Percentiles rank a stretch among this genome's conserved stretches.
phyloP scores from a whole-genome alignment of 768 basidiomycete species.

The Suillus decipiens region DNA sequence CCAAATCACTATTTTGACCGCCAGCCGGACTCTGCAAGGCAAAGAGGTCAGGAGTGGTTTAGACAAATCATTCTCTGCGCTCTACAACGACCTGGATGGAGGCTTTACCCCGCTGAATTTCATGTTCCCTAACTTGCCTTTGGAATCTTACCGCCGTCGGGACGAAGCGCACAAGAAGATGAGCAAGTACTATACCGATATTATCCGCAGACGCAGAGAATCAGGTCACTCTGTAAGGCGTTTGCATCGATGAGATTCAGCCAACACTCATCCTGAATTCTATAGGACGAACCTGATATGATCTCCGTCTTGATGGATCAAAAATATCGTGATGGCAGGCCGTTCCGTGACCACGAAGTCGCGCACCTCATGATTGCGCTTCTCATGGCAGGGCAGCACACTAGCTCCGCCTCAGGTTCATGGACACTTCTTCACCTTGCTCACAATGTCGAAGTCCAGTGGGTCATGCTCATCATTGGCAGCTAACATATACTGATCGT shows the following conservation, averaged over 20 bases:
- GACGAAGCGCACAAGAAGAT: conserved; percentile 92
- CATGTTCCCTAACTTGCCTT: conserved; percentile 89
- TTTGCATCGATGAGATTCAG: not conserved
- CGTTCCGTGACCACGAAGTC: conserved; percentile 85
- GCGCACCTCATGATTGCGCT: conserved; percentile 99
- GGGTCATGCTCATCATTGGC: conserved; percentile 30
- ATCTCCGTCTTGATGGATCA: conserved; percentile 84
- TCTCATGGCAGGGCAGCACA: conserved; percentile 99
- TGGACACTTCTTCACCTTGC: conserved; percentile 93
- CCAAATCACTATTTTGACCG: conserved; percentile 94
- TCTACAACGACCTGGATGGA: conserved; percentile 89
- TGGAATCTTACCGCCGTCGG: conserved; percentile 85
- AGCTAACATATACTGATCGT: too few species aligned
- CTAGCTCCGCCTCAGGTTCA: conserved; percentile 87
- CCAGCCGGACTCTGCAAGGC: conserved; percentile 91
- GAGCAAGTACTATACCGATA: conserved; percentile 89
- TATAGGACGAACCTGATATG: conserved; percentile 85
- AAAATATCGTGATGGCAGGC: conserved; percentile 77
- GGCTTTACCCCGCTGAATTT: conserved; percentile 97
- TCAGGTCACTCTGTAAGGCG: conserved; percentile 40
- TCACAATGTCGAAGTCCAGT: conserved; percentile 72
- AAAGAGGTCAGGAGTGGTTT: conserved; percentile 79
- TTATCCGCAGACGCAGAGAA: conserved; percentile 72
- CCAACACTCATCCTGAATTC: conserved; percentile 10
- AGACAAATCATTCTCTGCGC: conserved; percentile 81